A percentile compares a stretch with the other conserved stretches of the same genome.
These are phyloP conservation scores for Vanilla planifolia DNA, from an alignment of 106 monocot species.

Conservation along the genomic window DNA sequence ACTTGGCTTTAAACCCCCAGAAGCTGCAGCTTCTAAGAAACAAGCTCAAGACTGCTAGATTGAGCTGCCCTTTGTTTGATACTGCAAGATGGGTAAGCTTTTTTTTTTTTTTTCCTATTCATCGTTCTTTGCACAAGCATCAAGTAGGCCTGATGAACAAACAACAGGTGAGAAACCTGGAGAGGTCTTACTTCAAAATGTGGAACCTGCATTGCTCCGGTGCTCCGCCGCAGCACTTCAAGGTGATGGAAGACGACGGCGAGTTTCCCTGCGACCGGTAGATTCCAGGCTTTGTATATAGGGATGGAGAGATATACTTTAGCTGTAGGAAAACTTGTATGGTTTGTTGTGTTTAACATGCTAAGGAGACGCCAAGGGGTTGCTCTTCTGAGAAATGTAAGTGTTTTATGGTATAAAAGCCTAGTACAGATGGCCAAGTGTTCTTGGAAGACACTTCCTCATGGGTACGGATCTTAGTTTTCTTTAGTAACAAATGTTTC, in stretches of 20 bases:
- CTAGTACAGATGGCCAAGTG: too few species aligned
- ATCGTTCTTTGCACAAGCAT: neutral
- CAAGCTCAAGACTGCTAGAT: slow-evolving; percentile 58
- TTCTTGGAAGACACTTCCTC: too few species aligned
- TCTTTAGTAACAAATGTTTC: too few species aligned
- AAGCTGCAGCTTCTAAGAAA: slow-evolving; percentile 59
- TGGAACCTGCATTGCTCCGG: slow-evolving; percentile 80
- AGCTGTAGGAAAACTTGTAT: too few species aligned
- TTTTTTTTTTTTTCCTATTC: neutral
- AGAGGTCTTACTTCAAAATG: slow-evolving; percentile 81
- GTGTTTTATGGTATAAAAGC: too few species aligned
- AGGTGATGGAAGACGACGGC: slow-evolving; percentile 64
- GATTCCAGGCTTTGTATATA: slow-evolving; percentile 21
- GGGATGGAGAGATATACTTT: neutral
- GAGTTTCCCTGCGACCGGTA: slow-evolving; percentile 73
- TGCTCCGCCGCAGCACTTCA: slow-evolving; percentile 53
- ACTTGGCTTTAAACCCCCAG: slow-evolving; percentile 50
- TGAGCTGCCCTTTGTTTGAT: slow-evolving; percentile 87
- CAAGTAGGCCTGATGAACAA: too few species aligned
- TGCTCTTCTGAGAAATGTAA: too few species aligned
- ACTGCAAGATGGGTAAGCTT: slow-evolving; percentile 91
- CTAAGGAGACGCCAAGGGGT: too few species aligned
- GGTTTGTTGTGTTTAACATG: too few species aligned
- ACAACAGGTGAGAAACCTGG: slow-evolving; percentile 81
- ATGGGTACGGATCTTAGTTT: too few species aligned